Base-by-base conservation (phyloP, 2,329 filamentous ascomycete genomes). In the Davidsoniella neocaledoniae region DNA sequence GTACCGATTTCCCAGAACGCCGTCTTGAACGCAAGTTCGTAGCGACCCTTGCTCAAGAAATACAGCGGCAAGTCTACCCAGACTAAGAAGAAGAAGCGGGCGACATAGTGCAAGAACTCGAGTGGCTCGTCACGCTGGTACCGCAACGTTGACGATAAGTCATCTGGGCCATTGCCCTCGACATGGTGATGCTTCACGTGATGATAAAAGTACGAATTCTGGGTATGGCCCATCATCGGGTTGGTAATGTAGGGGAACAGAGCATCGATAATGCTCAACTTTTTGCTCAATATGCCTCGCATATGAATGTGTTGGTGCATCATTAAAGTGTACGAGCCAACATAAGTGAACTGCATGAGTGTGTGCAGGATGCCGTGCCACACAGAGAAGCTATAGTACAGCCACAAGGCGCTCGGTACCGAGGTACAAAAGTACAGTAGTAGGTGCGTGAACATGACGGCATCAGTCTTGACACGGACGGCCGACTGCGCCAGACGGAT, bases 231-330 rank as follows among this genome's bases (percentile, higher is more conserved):
- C 74, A 86, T 82, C 51, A 90, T 64, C 0, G 83, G 83, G 56
- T 87, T 81, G 9, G 77, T 67, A 39, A 88, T 62, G 59, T 86
- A 90, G 0, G 84, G 84, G 56, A 87, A 88, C 1, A 71, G 48
- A 5, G 63, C 60, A 58, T 90, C 84, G 52, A 88, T 62, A 26
- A 71, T 58, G 33, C 65, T 64, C 49, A 72, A 74, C 6, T 65
- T 61, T 57, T 73, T 74, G 21, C 68, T 64, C 36, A 88, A 64
- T 2, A 88, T 69, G 14, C 84, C 84, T 43, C 78, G 72, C 68
- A 78, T 78, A 61, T 90, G 84, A 57, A 90, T 88, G 61, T 90
- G 84, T 59, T 90, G 83, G 58, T 90, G 84, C 72, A 84, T 83
- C 74, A 90, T 77, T 37, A 90, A 69, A 0, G 83, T 90, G 64